Conservation (phyloP, 192 early-diverging fungal genomes). For the Coemansia sp. region DNA sequence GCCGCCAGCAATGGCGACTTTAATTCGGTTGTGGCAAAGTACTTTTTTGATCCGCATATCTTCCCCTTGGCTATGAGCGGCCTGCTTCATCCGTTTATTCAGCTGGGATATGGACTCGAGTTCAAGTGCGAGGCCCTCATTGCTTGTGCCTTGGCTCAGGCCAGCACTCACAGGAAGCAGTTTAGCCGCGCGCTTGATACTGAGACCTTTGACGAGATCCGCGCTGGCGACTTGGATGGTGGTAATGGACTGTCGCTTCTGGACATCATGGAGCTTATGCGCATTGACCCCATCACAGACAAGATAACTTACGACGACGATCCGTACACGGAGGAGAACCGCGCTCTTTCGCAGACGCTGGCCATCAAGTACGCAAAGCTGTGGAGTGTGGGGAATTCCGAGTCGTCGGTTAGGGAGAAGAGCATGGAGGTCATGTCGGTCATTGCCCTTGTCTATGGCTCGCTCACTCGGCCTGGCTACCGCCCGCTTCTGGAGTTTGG, state of each 20-base stretch:
- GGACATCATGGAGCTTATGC: constrained; percentile 32
- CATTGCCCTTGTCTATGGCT: constrained; percentile 37
- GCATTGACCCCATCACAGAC: constrained; percentile 29
- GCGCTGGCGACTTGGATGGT: neutral
- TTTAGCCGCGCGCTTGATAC: constrained; percentile 10
- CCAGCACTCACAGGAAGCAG: constrained; percentile 33
- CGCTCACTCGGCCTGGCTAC: constrained; percentile 28
- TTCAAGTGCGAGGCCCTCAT: constrained; percentile 56
- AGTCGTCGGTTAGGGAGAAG: constrained; percentile 35
- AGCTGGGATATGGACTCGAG: constrained; percentile 63
- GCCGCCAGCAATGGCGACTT: constrained; percentile 35
- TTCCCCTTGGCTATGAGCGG: constrained; percentile 53
- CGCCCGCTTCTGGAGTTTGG: constrained; percentile 26
- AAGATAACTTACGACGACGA: constrained; percentile 7
- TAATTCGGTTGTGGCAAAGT: constrained; percentile 40
- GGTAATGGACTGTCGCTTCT: constrained; percentile 20
- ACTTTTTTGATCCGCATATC: constrained; percentile 49
- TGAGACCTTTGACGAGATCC: constrained; percentile 18
- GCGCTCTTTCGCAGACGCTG: constrained; percentile 6
- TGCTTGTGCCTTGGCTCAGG: constrained; percentile 56
- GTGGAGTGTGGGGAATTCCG: constrained; percentile 44
- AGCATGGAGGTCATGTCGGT: constrained; percentile 44
- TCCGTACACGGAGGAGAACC: neutral
- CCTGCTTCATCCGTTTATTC: constrained; percentile 61
- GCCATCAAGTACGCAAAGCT: constrained; percentile 31